A percentile compares a stretch with the other conserved stretches of the same genome.
Conservation (phyloP, 2,329 filamentous ascomycete genomes). For the Penicillium expansum region DNA sequence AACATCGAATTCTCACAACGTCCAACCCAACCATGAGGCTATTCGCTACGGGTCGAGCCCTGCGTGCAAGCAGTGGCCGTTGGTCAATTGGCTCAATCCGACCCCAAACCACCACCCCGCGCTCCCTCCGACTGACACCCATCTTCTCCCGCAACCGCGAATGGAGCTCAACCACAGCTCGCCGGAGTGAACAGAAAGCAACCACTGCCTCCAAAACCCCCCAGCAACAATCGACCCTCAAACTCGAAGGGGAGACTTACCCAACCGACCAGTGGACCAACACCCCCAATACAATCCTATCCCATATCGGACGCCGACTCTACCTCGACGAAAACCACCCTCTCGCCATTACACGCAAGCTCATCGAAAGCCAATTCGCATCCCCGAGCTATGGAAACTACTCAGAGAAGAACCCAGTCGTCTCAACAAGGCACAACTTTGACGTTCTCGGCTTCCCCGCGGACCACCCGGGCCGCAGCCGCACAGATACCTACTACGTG, state of each 20-base stretch:
- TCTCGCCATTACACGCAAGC: slow-evolving; percentile 80
- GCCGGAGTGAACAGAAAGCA: slow-evolving; percentile 18
- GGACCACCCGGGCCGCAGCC: slow-evolving; percentile 82
- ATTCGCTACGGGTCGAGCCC: slow-evolving; percentile 40
- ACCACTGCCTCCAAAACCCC: slow-evolving; percentile 1
- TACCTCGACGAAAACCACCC: slow-evolving; percentile 91
- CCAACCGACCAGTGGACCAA: slow-evolving; percentile 81
- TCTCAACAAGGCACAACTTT: slow-evolving; percentile 84
- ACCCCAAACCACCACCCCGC: slow-evolving; percentile 23
- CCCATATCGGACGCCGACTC: slow-evolving; percentile 71
- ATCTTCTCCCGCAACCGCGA: slow-evolving; percentile 19
- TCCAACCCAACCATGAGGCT: slow-evolving; percentile 34
- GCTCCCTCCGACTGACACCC: slow-evolving; percentile 17
- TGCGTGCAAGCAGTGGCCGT: slow-evolving; percentile 36
- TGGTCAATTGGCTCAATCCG: slow-evolving; percentile 32
- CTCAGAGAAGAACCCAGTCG: slow-evolving; percentile 77
- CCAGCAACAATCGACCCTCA: slow-evolving; percentile 35
- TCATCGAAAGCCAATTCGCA: slow-evolving; percentile 89
- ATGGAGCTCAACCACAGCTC: slow-evolving; percentile 36
- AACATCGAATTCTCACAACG: not conserved
- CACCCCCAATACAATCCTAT: slow-evolving; percentile 69
- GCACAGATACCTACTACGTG: slow-evolving; percentile 93
- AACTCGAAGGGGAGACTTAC: slow-evolving; percentile 64
- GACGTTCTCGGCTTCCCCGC: slow-evolving; percentile 89
- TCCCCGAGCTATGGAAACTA: slow-evolving; percentile 69